Evolutionary conservation across 495 filamentous ascomycete species (phyloP).

Genomic region (Echria macrotheca): DNA sequence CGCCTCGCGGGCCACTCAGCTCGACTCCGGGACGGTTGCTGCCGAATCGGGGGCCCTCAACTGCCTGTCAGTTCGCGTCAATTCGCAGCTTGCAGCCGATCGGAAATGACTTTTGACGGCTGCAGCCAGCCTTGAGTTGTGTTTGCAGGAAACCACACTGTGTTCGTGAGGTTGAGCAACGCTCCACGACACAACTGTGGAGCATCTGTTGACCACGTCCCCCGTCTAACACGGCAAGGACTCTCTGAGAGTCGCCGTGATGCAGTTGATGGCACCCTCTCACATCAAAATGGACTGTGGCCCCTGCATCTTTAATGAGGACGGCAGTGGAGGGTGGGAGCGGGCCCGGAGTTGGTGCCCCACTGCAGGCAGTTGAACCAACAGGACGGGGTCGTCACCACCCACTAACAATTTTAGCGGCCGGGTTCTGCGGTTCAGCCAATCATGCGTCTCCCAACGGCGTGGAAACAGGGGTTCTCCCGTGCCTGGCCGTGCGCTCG

Average conservation of each 20-base stretch:
- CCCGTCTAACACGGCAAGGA: not conserved
- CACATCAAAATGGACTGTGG: not conserved
- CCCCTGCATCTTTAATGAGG: conserved; percentile 10
- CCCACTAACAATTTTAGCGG: conserved; percentile 10
- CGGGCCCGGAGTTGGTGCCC: conserved; percentile 7
- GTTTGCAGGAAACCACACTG: not conserved
- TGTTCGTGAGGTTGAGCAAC: not conserved
- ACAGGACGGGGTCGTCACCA: not conserved
- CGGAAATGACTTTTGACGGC: conserved; percentile 8
- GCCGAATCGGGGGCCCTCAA: conserved; percentile 5
- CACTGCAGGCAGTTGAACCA: not conserved
- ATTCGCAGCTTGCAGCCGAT: not conserved
- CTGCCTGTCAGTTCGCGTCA: conserved; percentile 2
- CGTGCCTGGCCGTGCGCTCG: conserved; percentile 4
- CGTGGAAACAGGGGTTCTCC: conserved; percentile 18
- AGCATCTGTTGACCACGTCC: not conserved
- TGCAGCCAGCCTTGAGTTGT: conserved; percentile 1
- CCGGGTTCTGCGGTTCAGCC: conserved; percentile 4
- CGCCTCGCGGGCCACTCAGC: not conserved
- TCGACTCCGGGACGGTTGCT: conserved; percentile 7
- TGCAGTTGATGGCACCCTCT: not conserved
- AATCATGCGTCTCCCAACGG: conserved; percentile 26
- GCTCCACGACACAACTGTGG: not conserved
- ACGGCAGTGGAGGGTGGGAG: conserved; percentile 11
- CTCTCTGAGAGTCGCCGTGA: not conserved